Base-by-base conservation (phyloP, 192 early-diverging fungal genomes). In the Dissophora globulifera region DNA sequence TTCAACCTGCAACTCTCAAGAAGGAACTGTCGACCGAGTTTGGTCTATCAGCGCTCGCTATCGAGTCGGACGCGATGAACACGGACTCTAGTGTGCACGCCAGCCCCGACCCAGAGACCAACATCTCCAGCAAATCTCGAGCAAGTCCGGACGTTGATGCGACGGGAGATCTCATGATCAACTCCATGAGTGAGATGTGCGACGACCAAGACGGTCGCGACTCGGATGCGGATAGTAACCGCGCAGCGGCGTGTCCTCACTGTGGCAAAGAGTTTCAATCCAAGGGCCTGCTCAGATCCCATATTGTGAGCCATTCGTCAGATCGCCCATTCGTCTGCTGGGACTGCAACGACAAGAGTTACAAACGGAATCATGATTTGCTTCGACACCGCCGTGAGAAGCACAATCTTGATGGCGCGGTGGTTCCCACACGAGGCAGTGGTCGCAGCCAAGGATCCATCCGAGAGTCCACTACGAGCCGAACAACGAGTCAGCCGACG, bases 281-380 rank as follows among this genome's bases (percentile, higher is more conserved):
- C 23, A 60, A 60, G 30, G 72, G 72, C 40, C 45, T 76, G 16
- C 50, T 76, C 7, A 40, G 72, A 4, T 76, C 72, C 9, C 72
- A 76, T 43, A 26, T 76, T 17, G 72, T 76, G 2, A 60, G 57
- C 26, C 72, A 76, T 29, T 65, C 63, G 3, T 58, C 57, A 0
- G 72, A 66, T n/a, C 49, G 63, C 0, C 72, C 72, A 1, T 76
- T 66, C 43, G 63, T 66, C 25, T 76, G 72, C 30, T 50, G 56
- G 35, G 52, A 66, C 2, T 76, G 72, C 23, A 31, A 55, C 17
- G 72, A 58, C 46, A 76, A 76, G 47, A 53, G 58, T 13, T 76
- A 76, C 32, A 76, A 76, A 47, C 57, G 72, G n/a, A 76, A 76
- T 45, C 72, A 76, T 23, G 72, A 76, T 31, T 48, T 76, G 22